Evolutionary conservation across 2,329 filamentous ascomycete species (phyloP).

Genomic region (Fusarium anthophilum): DNA sequence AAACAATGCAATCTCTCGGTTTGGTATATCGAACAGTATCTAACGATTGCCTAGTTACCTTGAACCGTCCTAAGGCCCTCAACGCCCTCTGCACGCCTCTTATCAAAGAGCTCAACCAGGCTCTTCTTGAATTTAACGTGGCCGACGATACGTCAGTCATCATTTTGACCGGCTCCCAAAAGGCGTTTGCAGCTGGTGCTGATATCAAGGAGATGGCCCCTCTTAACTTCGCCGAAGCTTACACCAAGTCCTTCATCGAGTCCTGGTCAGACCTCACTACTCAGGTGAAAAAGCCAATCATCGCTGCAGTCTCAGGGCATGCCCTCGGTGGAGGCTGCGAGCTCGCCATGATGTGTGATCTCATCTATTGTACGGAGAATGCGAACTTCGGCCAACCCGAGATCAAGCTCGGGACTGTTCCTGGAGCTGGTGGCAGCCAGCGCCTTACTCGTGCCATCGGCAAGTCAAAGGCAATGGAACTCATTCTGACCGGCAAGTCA

Average conservation of each 20-base stretch:
- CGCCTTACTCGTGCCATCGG: conserved; percentile 83
- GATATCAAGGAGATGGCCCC: conserved; percentile 99
- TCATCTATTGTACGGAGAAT: conserved; percentile 85
- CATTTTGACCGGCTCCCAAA: conserved; percentile 86
- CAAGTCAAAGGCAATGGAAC: conserved; percentile 89
- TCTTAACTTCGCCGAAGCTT: conserved; percentile 87
- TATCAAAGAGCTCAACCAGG: conserved; percentile 87
- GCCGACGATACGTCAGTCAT: conserved; percentile 78
- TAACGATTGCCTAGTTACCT: conserved; percentile 70
- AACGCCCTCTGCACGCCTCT: conserved; percentile 94
- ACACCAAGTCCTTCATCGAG: conserved; percentile 92
- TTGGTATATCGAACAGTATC: not conserved
- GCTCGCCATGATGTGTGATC: conserved; percentile 96
- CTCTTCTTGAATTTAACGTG: conserved; percentile 74
- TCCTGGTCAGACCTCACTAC: conserved; percentile 89
- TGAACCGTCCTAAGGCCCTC: conserved; percentile 93
- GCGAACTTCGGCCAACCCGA: conserved; percentile 98
- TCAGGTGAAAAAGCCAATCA: conserved; percentile 89
- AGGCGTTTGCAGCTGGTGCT: conserved; percentile 93
- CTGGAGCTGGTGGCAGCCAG: conserved; percentile 92
- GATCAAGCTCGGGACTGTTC: conserved; percentile 93
- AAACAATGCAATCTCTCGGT: not conserved
- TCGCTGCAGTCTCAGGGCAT: conserved; percentile 93
- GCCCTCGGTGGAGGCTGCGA: conserved; percentile 96
- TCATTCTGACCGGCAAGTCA: conserved; percentile 85